These are phyloP conservation scores for Euryodendron excelsum DNA, from an alignment of 148 eudicot genomes.

Conservation along the genomic window DNA sequence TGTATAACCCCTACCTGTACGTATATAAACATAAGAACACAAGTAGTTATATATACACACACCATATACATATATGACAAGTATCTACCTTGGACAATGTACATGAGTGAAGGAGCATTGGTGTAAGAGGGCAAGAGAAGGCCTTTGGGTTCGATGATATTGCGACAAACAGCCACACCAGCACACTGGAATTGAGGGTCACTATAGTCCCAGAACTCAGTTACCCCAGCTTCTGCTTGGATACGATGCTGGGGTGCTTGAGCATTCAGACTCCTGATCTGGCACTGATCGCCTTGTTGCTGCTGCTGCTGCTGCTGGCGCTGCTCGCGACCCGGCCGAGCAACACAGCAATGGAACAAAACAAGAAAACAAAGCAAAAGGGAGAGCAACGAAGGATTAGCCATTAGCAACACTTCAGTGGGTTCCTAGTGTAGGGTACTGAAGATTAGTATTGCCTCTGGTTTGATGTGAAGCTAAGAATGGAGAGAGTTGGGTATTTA, in stretches of 20 bases:
- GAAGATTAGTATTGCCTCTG: too few relatives aligned
- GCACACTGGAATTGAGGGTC: constrained; percentile 71
- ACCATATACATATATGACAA: too few relatives aligned
- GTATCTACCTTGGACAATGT: constrained; percentile 49
- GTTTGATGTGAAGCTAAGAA: constrained; percentile 34
- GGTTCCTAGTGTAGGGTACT: too few relatives aligned
- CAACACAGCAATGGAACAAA: constrained; percentile 33
- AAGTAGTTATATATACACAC: too few relatives aligned
- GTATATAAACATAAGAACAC: not conserved
- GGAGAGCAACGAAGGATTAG: constrained; percentile 31
- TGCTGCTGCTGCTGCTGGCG: constrained; percentile 19
- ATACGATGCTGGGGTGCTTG: constrained; percentile 44
- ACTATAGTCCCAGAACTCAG: constrained; percentile 62
- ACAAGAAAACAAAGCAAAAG: constrained; percentile 29
- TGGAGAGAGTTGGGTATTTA: constrained; percentile 35
- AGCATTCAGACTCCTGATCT: constrained; percentile 45
- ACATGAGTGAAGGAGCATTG: constrained; percentile 48
- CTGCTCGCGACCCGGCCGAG: constrained; percentile 19
- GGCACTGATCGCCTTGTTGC: constrained; percentile 49
- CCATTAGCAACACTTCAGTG: too few relatives aligned
- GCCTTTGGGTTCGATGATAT: constrained; percentile 49
- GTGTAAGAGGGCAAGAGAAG: constrained; percentile 69
- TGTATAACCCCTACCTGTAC: constrained; percentile 56
- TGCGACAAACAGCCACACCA: constrained; percentile 54
- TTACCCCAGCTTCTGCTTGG: constrained; percentile 35